Base-by-base conservation (phyloP, 768 basidiomycete species). In the Auricularia auricula-judae region DNA sequence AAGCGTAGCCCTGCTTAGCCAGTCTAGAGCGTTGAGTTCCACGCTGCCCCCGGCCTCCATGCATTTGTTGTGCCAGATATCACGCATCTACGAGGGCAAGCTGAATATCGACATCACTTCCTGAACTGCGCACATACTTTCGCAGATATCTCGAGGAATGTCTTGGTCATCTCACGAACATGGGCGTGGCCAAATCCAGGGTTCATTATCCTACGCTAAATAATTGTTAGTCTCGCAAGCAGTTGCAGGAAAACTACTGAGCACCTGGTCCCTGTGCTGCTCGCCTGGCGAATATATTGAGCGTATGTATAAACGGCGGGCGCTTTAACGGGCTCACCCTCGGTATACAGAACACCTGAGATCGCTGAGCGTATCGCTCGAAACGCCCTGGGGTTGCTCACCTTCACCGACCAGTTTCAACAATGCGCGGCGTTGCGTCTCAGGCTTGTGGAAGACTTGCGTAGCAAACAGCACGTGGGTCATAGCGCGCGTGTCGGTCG, bases 161-260 rank as follows among this genome's bases (percentile, higher is more conserved):
- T 81, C 12, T 76, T 77, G 0, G 84, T 84, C 18, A 87, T 69
- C 51, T 81, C 82, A 2, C 85, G 76, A 47, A 87, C 79, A 67
- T 86, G 85, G 0, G 79, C 72, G 1, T 79, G 77, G 1, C 86
- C 84, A 67, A 89, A 89, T 0, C 85, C 86, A 16, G 86, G 86
- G 67, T 87, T 88, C 86, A 59, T 5, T 1, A 59, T 14, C 14
- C 56, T 5, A 29, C 56, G 56, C 56, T 59, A 29, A 7, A 7
- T 1, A 11, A 4, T 8, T 5, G 47, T 51, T 3, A 18, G 21
- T 3, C 18, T 51, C 47, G 47, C 4, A 10, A 4, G 10, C 21
- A 51, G 4, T 5, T 12, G 1, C 2, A 5, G 14, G 47, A 5
- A 10, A 51, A 51, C 1, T 4, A 16, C 10, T 51, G 3, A 1